Evolutionary conservation across 345 rosid species (phyloP), one percentile per base, ranked within the genome.

Genomic region (Salix viminalis): DNA sequence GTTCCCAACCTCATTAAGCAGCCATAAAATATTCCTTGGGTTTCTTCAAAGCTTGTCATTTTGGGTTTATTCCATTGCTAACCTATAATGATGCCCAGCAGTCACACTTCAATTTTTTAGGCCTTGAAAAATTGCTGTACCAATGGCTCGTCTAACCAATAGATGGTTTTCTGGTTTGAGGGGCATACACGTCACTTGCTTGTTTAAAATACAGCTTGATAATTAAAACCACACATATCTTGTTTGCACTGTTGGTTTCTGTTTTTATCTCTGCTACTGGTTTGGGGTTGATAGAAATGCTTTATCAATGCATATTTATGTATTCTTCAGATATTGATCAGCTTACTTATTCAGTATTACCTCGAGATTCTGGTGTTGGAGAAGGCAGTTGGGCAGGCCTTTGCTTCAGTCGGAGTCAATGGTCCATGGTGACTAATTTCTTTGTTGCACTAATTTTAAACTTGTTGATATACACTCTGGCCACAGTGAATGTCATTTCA

Each of bases 371-470:
- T 85, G 94, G 91, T 69, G 86, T 87, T 69, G 91, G 94, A 84
- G 94, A 90, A 87, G 87, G 88, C 71, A 85, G 92, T 72, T 90
- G 94, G 92, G 85, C 94, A 30, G 94, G 94, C 71, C 84, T 89
- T 42, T 86, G 92, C 85, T 89, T 90, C 81, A 85, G 90, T 86
- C 94, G 91, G 72, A 82, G 58, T 77, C 92, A 91, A 60, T 89
- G 88, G 87, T 86, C 91, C 77, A 85, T 77, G 90, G 92, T 89
- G 86, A 73, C 19, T 72, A 4, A 44, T 58, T 65, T 74, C 68
- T 60, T 39, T 70, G 21, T 5, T 58, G n/a, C 30, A 68, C 11
- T 37, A 10, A 52, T 61, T 34, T 69, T 50, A 58, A 30, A 36
- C 65, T 68, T 24, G 9, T 74, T 16, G 32, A 42, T 76, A 58